A percentile compares a stretch with the other conserved stretches of the same genome.
Evolutionary conservation across 2,329 filamentous ascomycete species (phyloP).

Genomic region (Fusarium sp.): DNA sequence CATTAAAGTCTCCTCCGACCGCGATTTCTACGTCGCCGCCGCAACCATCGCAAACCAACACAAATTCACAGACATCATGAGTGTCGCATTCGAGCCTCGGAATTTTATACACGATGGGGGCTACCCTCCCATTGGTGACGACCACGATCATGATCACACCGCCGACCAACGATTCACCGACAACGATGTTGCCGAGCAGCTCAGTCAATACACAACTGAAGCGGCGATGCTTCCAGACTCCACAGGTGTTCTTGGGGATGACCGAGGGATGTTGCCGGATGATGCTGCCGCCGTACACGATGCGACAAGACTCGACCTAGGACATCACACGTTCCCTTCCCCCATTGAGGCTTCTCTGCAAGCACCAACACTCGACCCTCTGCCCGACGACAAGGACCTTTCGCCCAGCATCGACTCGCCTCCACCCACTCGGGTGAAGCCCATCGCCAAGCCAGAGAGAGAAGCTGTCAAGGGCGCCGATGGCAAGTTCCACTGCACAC

Average conservation of each 20-base stretch:
- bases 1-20: constrained; percentile 15
- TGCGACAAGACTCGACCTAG: constrained; percentile 54
- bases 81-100: constrained; percentile 63
- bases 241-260: constrained; percentile 51
- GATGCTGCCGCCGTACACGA: constrained; percentile 55
- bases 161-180: constrained; percentile 57
- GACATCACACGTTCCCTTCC: constrained; percentile 49
- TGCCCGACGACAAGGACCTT: constrained; percentile 51
- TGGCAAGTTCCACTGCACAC: constrained; percentile 82
- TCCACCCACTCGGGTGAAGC: constrained; percentile 58
- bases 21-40: constrained; percentile 31
- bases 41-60: constrained; percentile 13
- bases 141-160: constrained; percentile 56
- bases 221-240: constrained; percentile 53
- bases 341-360: constrained; percentile 50
- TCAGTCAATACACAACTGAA: constrained; percentile 58
- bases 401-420: constrained; percentile 50
- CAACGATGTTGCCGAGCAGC: constrained; percentile 56
- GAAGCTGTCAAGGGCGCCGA: constrained; percentile 70
- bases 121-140: constrained; percentile 61
- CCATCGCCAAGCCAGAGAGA: constrained; percentile 69
- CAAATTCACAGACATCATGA: constrained; percentile 54
- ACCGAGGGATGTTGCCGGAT: constrained; percentile 52
- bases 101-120: constrained; percentile 61
- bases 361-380: constrained; percentile 48